Evolutionary conservation across 139 green algal species (phyloP), one percentile per base, ranked within the genome.

Genomic region (Raphidocelis subcapitata): DNA sequence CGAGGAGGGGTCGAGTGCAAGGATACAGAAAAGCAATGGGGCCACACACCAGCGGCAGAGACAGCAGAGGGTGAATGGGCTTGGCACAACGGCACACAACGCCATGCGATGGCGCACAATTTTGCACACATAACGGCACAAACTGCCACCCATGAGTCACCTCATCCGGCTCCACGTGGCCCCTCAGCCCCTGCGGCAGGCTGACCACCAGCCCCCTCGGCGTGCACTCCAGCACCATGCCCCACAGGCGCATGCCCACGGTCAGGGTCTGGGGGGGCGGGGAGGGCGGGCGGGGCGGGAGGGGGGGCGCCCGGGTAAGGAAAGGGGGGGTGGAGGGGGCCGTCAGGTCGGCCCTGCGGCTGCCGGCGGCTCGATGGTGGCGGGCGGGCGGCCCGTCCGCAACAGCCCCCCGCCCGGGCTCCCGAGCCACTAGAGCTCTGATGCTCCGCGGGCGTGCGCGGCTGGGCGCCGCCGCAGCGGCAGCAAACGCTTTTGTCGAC

Each of bases 131-230:
- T n/a, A n/a, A n/a, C n/a, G n/a, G n/a, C n/a, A n/a, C n/a, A 26
- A 35, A 37, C 3, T 16, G 10, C 66, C n/a, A 24, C 15, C 12
- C n/a, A 23, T 8, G 4, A 3, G 67, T 31, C 67, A 84, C 79
- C 74, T 90, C 76, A 1, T 79, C 49, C 1, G 77, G 65, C 1
- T 61, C 54, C 35, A 95, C 92, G 59, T 78, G 77, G 3, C 91
- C 94, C 1, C 87, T 74, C 64, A 98, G 80, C 3, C 94, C 94
- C 67, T 96, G 81, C 2, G 94, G 92, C 67, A 98, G 75, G 71
- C 73, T 87, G 32, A 98, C 59, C 20, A 82, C 62, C 5, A 98
- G 84, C 15, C 88, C 82, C 10, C 59, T 76, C 1, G 82, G 35
- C 1, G 73, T 76, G 1, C 97, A 82, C 69, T 96, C 92, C 41